Evolutionary conservation across 768 basidiomycete species (phyloP), one percentile per base, ranked within the genome.

Genomic region (Rhodotorula graminis): DNA sequence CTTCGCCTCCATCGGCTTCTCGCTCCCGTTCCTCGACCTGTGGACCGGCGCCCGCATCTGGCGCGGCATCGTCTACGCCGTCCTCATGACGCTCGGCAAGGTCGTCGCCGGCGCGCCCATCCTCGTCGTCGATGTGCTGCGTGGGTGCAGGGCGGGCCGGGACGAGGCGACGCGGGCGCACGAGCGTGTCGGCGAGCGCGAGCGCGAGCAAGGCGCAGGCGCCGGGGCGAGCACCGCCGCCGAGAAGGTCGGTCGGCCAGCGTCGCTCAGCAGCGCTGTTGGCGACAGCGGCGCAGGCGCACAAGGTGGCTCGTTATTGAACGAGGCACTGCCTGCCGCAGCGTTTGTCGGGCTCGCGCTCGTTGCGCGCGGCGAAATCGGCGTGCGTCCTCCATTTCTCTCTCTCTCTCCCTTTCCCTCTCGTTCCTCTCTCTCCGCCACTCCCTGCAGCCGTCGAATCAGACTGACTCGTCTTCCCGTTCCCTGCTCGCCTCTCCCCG

Each of bases 351-450:
- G 86, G 0, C 78, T 86, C 8, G 87, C 87, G 0, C 86, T 89
- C 85, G 84, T 88, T 49, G 85, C 88, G 0, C 84, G 88, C 5
- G 89, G 89, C 2, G 88, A 89, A 79, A 88, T 89, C 40, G 88
- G 87, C 21, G 82, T 89, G 60, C 65, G 81, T 73, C 44, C 37
- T 4, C 37, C 37, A n/a, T 37, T 37, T 37, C 37, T 12, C 44
- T 46, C 15, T 2, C 44, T 14, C 44, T 53, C 10, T n/a, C 40
- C 2, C 23, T 56, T 23, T 53, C 27, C 9, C 29, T 31, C 59
- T 53, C 31, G 16, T 31, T 75, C 42, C 74, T 79, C 72, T 27
- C 64, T 33, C 71, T 10, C 19, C 11, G 37, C n/a, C n/a, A n/a
- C 37, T 37, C 4, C 37, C 37, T 37, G 37, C 37, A 37, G 37